Evolutionary conservation across 192 early-diverging fungal genomes (phyloP).

Genomic region (Coemansia sp.): DNA sequence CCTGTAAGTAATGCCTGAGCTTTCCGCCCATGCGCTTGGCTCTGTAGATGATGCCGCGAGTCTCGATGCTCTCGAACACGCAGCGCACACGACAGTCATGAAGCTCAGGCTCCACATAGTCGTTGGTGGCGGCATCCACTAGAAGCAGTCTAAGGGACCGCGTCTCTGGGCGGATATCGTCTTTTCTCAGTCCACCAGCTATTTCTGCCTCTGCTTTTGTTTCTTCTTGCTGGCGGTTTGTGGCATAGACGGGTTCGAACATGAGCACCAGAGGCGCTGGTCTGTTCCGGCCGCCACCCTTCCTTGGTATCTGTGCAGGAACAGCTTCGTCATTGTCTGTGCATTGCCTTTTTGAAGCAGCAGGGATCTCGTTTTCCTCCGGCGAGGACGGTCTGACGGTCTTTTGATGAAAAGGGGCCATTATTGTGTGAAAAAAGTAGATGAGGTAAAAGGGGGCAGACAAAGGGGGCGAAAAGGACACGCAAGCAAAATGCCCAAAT

Average conservation of each 20-base stretch:
- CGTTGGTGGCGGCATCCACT: neutral
- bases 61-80: constrained; percentile 27
- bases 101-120: constrained; percentile 26
- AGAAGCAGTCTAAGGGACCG: constrained; percentile 14
- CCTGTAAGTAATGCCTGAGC: constrained; percentile 12
- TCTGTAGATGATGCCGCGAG: constrained; percentile 23
- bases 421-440: neutral
- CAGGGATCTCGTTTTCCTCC: neutral
- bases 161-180: neutral
- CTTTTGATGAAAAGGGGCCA: too few species aligned
- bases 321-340: neutral
- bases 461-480: neutral
- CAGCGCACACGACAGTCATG: constrained; percentile 31
- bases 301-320: neutral
- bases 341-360: neutral
- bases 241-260: constrained; percentile 15
- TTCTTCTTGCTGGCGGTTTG: neutral
- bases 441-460: neutral
- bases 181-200: neutral
- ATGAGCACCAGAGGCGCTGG: constrained; percentile 24
- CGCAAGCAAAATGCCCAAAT: too few species aligned
- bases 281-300: constrained; percentile 15
- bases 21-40: constrained; percentile 27
- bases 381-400: neutral
- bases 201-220: neutral